Evolutionary conservation across 345 rosid species (phyloP), one percentile per base, ranked within the genome.

Genomic region (Moricandia moricandioides): DNA sequence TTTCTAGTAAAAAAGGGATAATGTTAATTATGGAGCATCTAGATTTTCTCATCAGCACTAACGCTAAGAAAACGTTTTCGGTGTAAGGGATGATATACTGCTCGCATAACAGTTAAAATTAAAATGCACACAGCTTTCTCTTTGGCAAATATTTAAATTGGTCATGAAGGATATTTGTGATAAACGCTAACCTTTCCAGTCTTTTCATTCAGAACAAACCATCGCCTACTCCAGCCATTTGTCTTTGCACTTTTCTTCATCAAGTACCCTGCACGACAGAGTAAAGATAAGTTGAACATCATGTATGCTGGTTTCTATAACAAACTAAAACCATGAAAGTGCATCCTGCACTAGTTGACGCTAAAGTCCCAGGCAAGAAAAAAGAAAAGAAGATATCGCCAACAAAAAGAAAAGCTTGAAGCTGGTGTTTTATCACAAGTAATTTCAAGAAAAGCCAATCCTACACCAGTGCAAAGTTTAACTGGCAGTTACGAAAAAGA

Each of bases 181-280:
- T 17, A 49, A 31, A 62, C 26, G 63, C 88, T 79, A 70, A 89
- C 99, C 97, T 95, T 95, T 83, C 99, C 98, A 74, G 82, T 92
- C 84, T 90, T 95, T 78, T 90, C 97, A 84, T 90, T 95, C 80
- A 95, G 81, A 51, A 95, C 99, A 86, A 95, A 95, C 98, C 98
- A 95, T 49, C 94, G 84, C 81, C 82, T 82, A 72, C 93, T 87
- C 99, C 99, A 95, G 27, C 91, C 97, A 78, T 84, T 89, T 63
- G 91, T 84, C 85, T 92, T 95, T 65, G 79, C 95, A 83, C 99
- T 95, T 83, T 89, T 95, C 85, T 92, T 95, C 86, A 89, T 78
- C 63, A 95, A 82, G 77, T 86, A 92, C 66, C 98, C 99, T 95
- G 88, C 76, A 84, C 10, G 3, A 70, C 70, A 47, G 54, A 43